Evolutionary conservation across 345 rosid species (phyloP).

Genomic region (Aquilaria malaccensis): DNA sequence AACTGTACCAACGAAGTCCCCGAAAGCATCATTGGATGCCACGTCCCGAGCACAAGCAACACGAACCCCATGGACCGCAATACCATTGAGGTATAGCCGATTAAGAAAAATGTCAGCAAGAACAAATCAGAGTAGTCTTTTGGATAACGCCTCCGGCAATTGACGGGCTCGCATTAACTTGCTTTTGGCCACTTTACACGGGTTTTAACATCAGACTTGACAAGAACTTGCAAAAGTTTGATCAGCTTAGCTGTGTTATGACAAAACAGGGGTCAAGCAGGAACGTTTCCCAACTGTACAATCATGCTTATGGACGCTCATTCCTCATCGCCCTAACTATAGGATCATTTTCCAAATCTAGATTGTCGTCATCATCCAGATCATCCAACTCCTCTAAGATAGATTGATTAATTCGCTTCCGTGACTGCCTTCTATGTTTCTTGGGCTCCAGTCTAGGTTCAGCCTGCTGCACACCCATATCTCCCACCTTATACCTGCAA

Average conservation of each 20-base stretch:
- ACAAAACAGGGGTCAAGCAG: neutral
- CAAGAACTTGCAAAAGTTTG: too few relatives aligned
- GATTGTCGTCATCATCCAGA: constrained; percentile 39
- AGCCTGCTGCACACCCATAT: constrained; percentile 71
- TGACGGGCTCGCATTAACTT: neutral
- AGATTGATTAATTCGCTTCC: constrained; percentile 71
- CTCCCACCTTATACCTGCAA: constrained; percentile 71
- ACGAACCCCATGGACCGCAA: too few relatives aligned
- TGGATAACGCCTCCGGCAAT: too few relatives aligned
- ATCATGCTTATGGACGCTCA: constrained; percentile 18
- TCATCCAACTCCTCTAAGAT: constrained; percentile 48
- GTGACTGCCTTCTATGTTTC: constrained; percentile 78
- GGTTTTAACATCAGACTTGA: neutral
- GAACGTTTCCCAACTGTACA: constrained; percentile 6
- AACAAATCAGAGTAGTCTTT: too few relatives aligned
- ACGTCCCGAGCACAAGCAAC: too few relatives aligned
- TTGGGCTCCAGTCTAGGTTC: constrained; percentile 77
- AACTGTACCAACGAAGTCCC: too few relatives aligned
- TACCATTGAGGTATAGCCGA: too few relatives aligned
- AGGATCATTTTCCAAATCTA: constrained; percentile 55
- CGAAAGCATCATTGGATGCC: too few relatives aligned
- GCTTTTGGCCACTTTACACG: neutral
- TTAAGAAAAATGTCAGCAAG: too few relatives aligned
- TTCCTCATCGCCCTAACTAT: constrained; percentile 41
- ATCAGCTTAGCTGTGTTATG: neutral